These are phyloP conservation scores for Cyberlindnera americana DNA, from an alignment of 805 yeast species.

Conservation along the genomic window DNA sequence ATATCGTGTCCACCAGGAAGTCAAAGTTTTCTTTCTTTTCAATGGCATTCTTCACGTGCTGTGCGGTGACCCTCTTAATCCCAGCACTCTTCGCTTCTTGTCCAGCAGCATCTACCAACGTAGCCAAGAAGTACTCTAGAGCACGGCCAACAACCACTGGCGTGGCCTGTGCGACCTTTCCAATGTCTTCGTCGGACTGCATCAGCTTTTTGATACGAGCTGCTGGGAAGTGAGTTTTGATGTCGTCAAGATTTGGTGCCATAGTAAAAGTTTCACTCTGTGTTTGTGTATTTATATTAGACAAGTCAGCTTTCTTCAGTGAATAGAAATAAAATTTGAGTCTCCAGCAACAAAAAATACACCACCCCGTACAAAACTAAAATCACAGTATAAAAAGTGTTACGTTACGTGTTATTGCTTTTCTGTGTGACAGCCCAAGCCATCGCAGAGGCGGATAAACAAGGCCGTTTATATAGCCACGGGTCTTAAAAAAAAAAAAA, in stretches of 20 bases:
- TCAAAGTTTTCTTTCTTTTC: slow-evolving; percentile 87
- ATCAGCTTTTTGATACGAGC: slow-evolving; percentile 94
- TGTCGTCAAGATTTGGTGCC: slow-evolving; percentile 33
- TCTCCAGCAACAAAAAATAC: no score
- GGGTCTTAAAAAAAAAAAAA: not conserved
- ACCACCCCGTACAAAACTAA: no score
- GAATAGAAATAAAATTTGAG: no score
- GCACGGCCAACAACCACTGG: slow-evolving; percentile 98
- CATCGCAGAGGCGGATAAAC: slow-evolving; percentile 9
- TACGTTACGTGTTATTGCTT: no score
- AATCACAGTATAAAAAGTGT: no score
- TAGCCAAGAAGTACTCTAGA: slow-evolving; percentile 84
- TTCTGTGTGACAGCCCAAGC: no score
- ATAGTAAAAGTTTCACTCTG: slow-evolving; percentile 4
- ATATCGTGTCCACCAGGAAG: slow-evolving; percentile 66
- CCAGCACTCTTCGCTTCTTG: slow-evolving; percentile 73
- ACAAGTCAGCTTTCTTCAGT: no score
- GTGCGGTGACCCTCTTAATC: slow-evolving; percentile 75
- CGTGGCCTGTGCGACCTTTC: slow-evolving; percentile 97
- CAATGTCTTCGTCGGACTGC: slow-evolving; percentile 98
- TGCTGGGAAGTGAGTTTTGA: slow-evolving; percentile 83
- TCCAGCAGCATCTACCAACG: slow-evolving; percentile 80
- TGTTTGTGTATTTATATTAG: not conserved
- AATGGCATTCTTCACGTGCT: slow-evolving; percentile 81
- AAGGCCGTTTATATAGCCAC: slow-evolving; percentile 10